Conservation (phyloP, 1,284 basidiomycete genomes). For the Sanghuangporus sanghuang region DNA sequence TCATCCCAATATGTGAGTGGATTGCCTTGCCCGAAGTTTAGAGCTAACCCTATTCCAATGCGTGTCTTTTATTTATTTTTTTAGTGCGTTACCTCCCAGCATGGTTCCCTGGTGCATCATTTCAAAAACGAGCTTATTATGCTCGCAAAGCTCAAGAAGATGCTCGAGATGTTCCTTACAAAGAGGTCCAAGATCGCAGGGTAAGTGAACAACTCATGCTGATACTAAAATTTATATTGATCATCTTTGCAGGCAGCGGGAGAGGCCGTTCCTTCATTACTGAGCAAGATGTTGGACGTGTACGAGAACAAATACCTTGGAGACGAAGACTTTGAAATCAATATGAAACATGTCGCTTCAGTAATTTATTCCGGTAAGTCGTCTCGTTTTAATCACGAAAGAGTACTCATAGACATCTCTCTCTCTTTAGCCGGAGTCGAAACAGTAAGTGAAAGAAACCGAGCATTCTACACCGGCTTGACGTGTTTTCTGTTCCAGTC, state of each 20-base stretch:
- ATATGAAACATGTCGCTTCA: conserved; percentile 11
- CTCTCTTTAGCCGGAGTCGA: not conserved
- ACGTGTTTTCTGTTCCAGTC: conserved; percentile 10
- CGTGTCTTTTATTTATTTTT: not conserved
- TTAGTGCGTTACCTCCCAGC: conserved; percentile 22
- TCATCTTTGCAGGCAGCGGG: not conserved
- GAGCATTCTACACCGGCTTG: not conserved
- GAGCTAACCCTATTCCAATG: not conserved
- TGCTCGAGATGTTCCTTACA: conserved; percentile 3
- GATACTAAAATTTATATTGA: not conserved
- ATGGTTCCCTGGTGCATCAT: conserved; percentile 27
- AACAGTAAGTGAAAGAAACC: not conserved
- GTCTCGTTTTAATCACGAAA: not conserved
- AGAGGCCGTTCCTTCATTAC: conserved; percentile 3
- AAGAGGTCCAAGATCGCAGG: conserved; percentile 2
- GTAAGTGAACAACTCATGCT: not conserved
- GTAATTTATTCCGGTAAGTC: conserved; percentile 7
- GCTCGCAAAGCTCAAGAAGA: not conserved
- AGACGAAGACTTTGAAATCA: conserved; percentile 4
- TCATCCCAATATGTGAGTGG: conserved; percentile 22
- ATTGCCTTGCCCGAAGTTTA: not conserved
- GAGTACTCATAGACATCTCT: not conserved
- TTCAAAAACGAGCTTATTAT: conserved; percentile 14
- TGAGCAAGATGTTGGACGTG: conserved; percentile 5
- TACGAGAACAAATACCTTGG: not conserved